These are phyloP conservation scores for Neurospora tetraspora DNA, from an alignment of 495 filamentous ascomycete species.

Conservation along the genomic window DNA sequence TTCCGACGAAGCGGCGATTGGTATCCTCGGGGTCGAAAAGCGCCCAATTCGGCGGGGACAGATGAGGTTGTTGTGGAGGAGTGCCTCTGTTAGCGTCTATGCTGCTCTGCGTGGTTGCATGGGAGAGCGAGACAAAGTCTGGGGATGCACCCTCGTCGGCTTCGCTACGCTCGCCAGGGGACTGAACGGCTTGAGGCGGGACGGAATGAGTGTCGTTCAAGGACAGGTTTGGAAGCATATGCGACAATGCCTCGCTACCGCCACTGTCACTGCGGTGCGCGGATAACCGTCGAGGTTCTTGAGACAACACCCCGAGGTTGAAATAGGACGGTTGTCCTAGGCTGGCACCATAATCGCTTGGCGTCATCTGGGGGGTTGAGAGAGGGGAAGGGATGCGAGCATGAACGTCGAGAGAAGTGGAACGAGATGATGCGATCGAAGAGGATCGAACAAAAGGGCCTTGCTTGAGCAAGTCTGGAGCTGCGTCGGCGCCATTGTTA, in stretches of 20 bases:
- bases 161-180: constrained; percentile 39
- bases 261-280: constrained; percentile 87
- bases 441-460: constrained; percentile 78
- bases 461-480: constrained; percentile 83
- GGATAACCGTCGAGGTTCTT: constrained; percentile 75
- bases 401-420: constrained; percentile 87
- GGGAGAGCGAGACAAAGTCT: constrained; percentile 54
- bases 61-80: constrained; percentile 57
- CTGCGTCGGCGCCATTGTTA: constrained; percentile 68
- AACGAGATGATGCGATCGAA: constrained; percentile 88
- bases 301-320: constrained; percentile 54
- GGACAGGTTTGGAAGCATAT: constrained; percentile 77
- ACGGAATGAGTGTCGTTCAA: constrained; percentile 49
- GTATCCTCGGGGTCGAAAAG: constrained; percentile 93
- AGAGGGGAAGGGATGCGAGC: constrained; percentile 61
- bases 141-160: constrained; percentile 57
- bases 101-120: constrained; percentile 45
- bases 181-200: constrained; percentile 43
- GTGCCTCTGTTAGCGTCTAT: constrained; percentile 31
- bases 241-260: constrained; percentile 72
- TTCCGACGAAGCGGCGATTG: constrained; percentile 89
- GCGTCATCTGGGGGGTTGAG: constrained; percentile 80
- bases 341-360: constrained; percentile 52
- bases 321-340: constrained; percentile 88
- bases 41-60: constrained; percentile 92